A percentile compares a stretch with the other conserved stretches of the same genome.
Evolutionary conservation across 257 asterid genomes (phyloP).

Genomic region (Solanum neorickii): DNA sequence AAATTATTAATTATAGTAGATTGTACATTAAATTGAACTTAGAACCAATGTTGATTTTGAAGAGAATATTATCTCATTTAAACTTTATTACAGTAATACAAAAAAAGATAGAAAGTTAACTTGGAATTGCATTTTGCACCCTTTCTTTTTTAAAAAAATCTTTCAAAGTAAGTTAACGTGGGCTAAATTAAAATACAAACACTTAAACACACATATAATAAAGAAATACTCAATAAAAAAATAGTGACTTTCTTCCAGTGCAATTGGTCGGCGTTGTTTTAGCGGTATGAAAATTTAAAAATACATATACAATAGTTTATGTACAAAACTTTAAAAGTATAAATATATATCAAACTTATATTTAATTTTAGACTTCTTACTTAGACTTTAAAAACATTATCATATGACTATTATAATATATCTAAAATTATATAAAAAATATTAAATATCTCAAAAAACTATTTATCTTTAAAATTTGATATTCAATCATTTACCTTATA

Average conservation of each 20-base stretch:
- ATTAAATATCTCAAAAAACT: background rate
- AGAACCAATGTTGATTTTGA: too few relatives aligned
- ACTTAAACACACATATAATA: too few relatives aligned
- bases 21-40: too few relatives aligned
- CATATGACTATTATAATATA: background rate
- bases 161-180: too few relatives aligned
- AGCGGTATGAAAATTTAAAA: background rate
- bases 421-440: background rate
- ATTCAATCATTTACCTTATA: background rate
- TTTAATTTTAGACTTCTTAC: background rate
- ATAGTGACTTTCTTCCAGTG: background rate
- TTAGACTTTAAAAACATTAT: background rate
- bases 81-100: too few relatives aligned
- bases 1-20: too few relatives aligned
- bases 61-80: too few relatives aligned
- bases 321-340: background rate
- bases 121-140: too few relatives aligned
- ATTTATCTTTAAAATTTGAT: background rate
- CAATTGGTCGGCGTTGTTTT: background rate
- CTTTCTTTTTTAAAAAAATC: too few relatives aligned
- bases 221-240: too few relatives aligned
- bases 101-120: too few relatives aligned
- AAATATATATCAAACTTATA: background rate
- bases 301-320: background rate
- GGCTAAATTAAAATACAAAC: too few relatives aligned